Conservation (phyloP, 768 basidiomycete genomes). For the Crucibulum laeve region DNA sequence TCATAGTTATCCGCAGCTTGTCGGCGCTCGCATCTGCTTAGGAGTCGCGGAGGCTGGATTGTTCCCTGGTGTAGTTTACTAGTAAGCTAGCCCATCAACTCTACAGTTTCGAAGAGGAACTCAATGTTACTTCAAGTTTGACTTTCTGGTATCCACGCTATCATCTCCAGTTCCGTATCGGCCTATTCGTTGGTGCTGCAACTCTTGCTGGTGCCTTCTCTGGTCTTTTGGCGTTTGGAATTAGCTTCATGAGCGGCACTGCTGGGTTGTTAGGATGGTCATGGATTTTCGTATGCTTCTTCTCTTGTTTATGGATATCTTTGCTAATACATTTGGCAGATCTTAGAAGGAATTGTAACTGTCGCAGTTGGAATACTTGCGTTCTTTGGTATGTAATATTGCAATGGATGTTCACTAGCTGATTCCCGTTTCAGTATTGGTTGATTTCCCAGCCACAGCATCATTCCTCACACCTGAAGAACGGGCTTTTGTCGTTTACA, state of each 20-base stretch:
- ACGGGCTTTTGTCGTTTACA: slow-evolving; percentile 47
- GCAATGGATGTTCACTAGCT: not conserved
- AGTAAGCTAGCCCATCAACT: slow-evolving; percentile 32
- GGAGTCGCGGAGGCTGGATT: slow-evolving; percentile 68
- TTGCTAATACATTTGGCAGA: slow-evolving; percentile 25
- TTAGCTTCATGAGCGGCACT: slow-evolving; percentile 46
- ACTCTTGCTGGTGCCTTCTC: slow-evolving; percentile 62
- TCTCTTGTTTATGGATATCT: not conserved
- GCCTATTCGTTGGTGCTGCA: slow-evolving; percentile 63
- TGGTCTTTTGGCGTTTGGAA: slow-evolving; percentile 52
- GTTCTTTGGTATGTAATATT: slow-evolving; percentile 35
- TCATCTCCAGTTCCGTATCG: slow-evolving; percentile 54
- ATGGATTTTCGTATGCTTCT: slow-evolving; percentile 56
- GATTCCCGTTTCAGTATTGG: slow-evolving; percentile 36
- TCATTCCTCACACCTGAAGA: slow-evolving; percentile 60
- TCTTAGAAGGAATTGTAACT: slow-evolving; percentile 62
- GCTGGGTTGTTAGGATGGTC: slow-evolving; percentile 52
- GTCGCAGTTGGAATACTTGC: slow-evolving; percentile 51
- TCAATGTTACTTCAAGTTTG: slow-evolving; percentile 29
- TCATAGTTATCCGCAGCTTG: slow-evolving; percentile 54
- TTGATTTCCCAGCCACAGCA: slow-evolving; percentile 59
- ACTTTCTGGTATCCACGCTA: slow-evolving; percentile 69
- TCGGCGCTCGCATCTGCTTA: slow-evolving; percentile 52
- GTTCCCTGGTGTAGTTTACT: slow-evolving; percentile 73
- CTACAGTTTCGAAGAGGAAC: not conserved